Conservation (phyloP, 305 asterid species). For the Fraxinus angustifolia region DNA sequence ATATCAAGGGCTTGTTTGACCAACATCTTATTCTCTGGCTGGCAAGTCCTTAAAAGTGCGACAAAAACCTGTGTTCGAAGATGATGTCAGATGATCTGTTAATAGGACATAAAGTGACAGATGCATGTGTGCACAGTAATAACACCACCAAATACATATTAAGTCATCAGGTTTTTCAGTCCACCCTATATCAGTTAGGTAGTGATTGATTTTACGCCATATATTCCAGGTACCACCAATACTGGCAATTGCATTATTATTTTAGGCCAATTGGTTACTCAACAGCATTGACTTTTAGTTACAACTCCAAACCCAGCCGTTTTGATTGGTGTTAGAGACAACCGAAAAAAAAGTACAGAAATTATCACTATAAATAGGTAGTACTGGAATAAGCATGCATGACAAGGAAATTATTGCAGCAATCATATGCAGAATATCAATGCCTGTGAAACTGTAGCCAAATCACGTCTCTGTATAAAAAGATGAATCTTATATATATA, state of each 20-base stretch:
- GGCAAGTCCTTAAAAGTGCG: constrained; percentile 97
- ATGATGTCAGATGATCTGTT: constrained; percentile 13
- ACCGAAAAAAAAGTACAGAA: background rate
- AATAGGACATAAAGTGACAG: constrained; percentile 8
- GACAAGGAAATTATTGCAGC: background rate
- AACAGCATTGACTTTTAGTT: background rate
- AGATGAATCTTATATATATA: background rate
- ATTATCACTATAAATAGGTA: background rate
- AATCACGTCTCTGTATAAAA: background rate
- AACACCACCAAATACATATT: background rate
- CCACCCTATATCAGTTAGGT: background rate
- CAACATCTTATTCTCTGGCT: constrained; percentile 95
- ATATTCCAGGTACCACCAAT: background rate
- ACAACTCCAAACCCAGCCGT: background rate
- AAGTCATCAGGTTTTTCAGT: constrained; percentile 5
- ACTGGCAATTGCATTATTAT: background rate
- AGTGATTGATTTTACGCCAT: background rate
- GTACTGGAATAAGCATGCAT: background rate
- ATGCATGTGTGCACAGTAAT: background rate
- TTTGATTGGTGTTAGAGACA: background rate
- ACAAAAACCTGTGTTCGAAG: constrained; percentile 80
- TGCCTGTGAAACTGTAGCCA: background rate
- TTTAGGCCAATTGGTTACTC: constrained; percentile 6
- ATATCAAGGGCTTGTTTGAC: constrained; percentile 99
- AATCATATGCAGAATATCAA: background rate